Evolutionary conservation across 2,329 filamentous ascomycete genomes (phyloP), one percentile per base, ranked within the genome.

Genomic region (Neurospora crassa): DNA sequence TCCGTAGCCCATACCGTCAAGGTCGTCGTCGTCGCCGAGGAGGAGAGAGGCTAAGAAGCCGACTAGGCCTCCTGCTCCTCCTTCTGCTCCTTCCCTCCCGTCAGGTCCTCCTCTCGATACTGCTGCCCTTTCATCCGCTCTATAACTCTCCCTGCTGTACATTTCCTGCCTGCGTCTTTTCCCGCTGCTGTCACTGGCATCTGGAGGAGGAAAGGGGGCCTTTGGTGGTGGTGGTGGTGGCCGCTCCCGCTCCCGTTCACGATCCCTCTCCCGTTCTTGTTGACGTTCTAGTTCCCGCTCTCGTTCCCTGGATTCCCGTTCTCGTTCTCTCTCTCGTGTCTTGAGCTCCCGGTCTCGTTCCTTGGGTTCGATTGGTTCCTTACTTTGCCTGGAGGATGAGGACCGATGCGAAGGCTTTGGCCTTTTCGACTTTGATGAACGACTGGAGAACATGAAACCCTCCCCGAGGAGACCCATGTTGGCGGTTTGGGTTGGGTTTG

Each of bases 61-160:
- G 29, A 63, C 53, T 37, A 63, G 29, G 16, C 53, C 53, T 37
- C 53, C 81, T 83, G 69, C 81, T 81, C 63, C 82, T 81, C 73
- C 81, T 29, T 53, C 47, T 53, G 12, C 43, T 47, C 43, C 43
- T 59, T 14, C 2, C 16, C 24, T 24, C 3, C 1, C 2, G 3
- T 14, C 47, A 14, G 2, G 11, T 45, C 12, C 47, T 59, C 47
- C 47, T 59, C 47, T 59, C 45, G 45, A 11, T 5, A 47, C 20
- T 47, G 20, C 45, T 59, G 47, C 47, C 47, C 24, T 8, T 59
- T 59, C 53, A 34, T 34, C 53, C 7, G 1, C 53, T 59, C 53
- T 59, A 34, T 29, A 59, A 34, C 53, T 59, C 3, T 59, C 53
- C 24, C 7, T 24, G 34, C 53, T 63, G 2, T 63, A 63, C 18